Conservation (phyloP, 192 early-diverging fungal genomes). For the Anaeromyces robustus region DNA sequence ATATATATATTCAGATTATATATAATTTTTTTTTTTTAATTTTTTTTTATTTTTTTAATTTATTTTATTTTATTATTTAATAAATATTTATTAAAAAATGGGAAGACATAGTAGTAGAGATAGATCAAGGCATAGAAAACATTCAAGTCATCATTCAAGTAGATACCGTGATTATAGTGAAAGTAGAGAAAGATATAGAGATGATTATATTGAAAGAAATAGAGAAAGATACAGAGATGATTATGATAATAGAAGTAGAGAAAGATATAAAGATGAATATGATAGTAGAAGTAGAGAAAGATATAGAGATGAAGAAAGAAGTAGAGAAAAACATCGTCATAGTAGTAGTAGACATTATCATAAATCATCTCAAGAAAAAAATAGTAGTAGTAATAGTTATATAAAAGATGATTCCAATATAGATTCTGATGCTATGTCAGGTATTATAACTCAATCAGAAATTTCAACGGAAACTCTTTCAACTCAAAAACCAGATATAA, state of each 20-base stretch:
- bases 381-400: slow-evolving; percentile 13
- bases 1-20: too few species aligned
- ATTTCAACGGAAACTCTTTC: slow-evolving; percentile 5
- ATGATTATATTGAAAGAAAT: background rate
- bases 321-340: slow-evolving; percentile 24
- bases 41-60: too few species aligned
- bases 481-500: slow-evolving; percentile 2
- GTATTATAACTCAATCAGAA: slow-evolving; percentile 5
- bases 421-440: background rate
- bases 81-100: too few species aligned
- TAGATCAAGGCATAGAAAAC: background rate
- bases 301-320: slow-evolving; percentile 12
- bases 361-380: slow-evolving; percentile 12
- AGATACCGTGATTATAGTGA: background rate
- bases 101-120: background rate
- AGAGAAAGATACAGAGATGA: slow-evolving; percentile 16
- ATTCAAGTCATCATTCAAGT: background rate
- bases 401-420: slow-evolving; percentile 16
- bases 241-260: background rate
- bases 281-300: slow-evolving; percentile 9
- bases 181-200: background rate
- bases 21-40: too few species aligned
- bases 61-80: too few species aligned
- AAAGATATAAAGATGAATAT: slow-evolving; percentile 17
- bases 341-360: background rate